Base-by-base conservation (phyloP, 2,329 filamentous ascomycete species). In the Diaporthe sp. region DNA sequence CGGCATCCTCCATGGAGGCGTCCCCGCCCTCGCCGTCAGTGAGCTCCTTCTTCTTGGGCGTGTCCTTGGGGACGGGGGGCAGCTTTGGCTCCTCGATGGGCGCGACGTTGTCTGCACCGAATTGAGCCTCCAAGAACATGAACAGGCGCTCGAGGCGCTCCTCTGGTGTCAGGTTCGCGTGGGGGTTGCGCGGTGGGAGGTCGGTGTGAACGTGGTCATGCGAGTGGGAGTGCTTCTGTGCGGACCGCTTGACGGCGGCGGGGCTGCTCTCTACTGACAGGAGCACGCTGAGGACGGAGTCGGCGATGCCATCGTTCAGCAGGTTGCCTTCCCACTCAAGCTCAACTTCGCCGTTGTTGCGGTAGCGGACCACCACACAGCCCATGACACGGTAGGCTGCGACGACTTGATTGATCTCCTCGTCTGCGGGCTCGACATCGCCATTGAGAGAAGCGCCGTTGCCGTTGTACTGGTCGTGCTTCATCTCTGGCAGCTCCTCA, bases 321-420 rank as follows among this genome's bases (percentile, higher is more conserved):
- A 98, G 94, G 83, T 98, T 99, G 75, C 96, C 97, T 83, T 98
- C 96, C 97, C 97, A 99, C 85, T 98, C 95, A 3, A 98, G 88
- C 83, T 97, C 95, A 8, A 98, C 91, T 81, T 97, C 93, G 74
- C 96, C 94, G 79, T 92, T 93, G 77, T 88, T 90, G 78, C 90
- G 90, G 84, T 97, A 95, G 28, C 93, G 91, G n/a, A 98, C 92
- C 10, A 91, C 91, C 39, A 98, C 92, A 84, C 94, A 97, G 78
- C 95, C 96, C 96, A 99, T 98, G 81, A 99, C 91, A 39, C 92
- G 85, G 79, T 93, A 93, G 4, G 90, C 86, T 71, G 90, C 86
- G 76, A 90, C 83, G 75, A 91, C 82, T 79, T 86, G 84, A 8
- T 88, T 84, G 25, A 93, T 85, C 78, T 94, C 91, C 77, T 94